These are phyloP conservation scores for Emericellopsis cladophorae DNA, from an alignment of 2,329 filamentous ascomycete genomes.

Conservation along the genomic window DNA sequence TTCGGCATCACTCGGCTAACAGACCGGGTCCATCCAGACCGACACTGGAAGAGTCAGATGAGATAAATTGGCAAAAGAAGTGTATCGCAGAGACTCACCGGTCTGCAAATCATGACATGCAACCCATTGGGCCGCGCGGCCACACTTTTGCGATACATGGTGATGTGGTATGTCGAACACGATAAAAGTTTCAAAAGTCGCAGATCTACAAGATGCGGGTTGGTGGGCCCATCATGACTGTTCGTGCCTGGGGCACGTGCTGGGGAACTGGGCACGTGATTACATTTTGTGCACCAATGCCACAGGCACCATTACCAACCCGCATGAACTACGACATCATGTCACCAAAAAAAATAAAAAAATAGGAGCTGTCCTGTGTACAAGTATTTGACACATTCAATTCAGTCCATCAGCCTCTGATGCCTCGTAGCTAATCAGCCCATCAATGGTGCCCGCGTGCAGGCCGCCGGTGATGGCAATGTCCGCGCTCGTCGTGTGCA, in stretches of 20 bases:
- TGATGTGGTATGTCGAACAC: neutral
- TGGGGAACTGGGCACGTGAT: neutral
- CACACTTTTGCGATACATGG: neutral
- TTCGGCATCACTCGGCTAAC: neutral
- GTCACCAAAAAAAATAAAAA: too few relatives aligned
- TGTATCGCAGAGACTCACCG: neutral
- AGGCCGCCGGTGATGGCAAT: conserved; percentile 30
- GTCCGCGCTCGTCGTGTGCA: conserved; percentile 28
- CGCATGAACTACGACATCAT: too few relatives aligned
- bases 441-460: conserved; percentile 23
- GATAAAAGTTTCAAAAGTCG: neutral
- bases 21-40: neutral
- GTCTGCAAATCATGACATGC: neutral
- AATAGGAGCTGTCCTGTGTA: too few relatives aligned
- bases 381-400: too few relatives aligned
- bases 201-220: neutral
- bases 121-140: neutral
- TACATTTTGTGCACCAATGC: neutral
- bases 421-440: conserved; percentile 18
- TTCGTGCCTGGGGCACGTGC: neutral
- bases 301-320: too few relatives aligned
- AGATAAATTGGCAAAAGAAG: neutral
- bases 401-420: too few relatives aligned
- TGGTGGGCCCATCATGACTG: neutral
- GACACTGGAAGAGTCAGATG: neutral